Evolutionary conservation across 345 rosid species (phyloP), one percentile per base, ranked within the genome.

Genomic region (Anastatica hierochuntica): DNA sequence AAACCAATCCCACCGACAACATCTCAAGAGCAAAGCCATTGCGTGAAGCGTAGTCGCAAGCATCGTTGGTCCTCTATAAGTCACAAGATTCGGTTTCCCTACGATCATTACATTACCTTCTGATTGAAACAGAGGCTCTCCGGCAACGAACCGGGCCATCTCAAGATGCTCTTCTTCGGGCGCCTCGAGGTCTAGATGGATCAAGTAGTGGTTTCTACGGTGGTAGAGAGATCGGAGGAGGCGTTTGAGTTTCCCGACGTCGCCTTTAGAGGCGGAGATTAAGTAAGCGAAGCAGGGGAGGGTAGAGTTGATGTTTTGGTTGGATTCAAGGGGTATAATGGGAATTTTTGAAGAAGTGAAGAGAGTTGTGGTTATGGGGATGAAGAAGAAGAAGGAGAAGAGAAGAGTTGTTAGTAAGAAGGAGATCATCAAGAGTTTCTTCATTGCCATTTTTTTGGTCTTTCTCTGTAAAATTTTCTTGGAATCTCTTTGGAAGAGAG

Each of bases 51-150:
- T 90, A 4, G 95, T 79, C 15, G 81, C 78, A 0, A 90, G 83
- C 98, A 90, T 90, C 11, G 96, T 84, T 0, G 95, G 95, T 8
- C 96, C 98, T 69, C 98, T 81, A 8, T 90, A 90, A 35, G 92
- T 87, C 2, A 90, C 92, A 60, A 87, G 47, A 62, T 90, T 87
- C 0, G 95, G 74, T 66, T 76, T 87, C n/a, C 77, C 79, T 3
- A 90, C 77, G 10, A 90, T 55, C 78, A 83, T 82, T 4, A 90
- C 98, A 72, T 90, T 90, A 6, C 88, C 90, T 12, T 76, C 72
- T 7, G 31, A 0, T 8, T 76, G 66, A 56, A 84, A 77, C 19
- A 82, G 73, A 1, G 78, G 74, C 18, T 90, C 89, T 14, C 43
- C 60, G 0, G 78, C 37, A 7, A 90, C 85, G 27, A 82, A 75